phyloP scores from a whole-genome alignment of 2,329 filamentous ascomycete species.

The Penicillium expansum region DNA sequence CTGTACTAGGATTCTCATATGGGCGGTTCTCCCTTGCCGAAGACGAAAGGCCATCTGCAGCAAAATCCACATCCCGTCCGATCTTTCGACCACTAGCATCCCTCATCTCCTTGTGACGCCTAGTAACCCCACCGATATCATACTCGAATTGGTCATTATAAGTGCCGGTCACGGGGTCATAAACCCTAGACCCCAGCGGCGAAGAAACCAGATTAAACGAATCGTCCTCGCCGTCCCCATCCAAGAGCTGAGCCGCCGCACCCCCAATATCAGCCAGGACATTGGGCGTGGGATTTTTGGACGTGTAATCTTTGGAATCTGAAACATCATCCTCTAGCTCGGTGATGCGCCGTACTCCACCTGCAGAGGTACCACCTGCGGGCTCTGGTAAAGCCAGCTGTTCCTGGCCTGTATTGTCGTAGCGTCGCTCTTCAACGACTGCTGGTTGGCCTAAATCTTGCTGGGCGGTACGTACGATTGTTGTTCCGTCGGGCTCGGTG shows the following conservation, averaged over 20 bases:
- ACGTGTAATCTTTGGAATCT: neutral
- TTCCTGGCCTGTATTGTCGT: constrained; percentile 35
- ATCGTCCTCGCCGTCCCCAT: constrained; percentile 10
- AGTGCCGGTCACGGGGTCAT: constrained; percentile 14
- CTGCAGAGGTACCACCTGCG: constrained; percentile 16
- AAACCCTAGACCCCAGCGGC: constrained; percentile 14
- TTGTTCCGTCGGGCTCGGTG: constrained; percentile 34
- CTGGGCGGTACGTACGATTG: constrained; percentile 33
- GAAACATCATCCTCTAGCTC: constrained; percentile 27
- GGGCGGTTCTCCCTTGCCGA: constrained; percentile 9
- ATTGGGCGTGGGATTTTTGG: neutral
- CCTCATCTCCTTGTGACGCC: constrained; percentile 12
- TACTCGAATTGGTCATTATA: constrained; percentile 21
- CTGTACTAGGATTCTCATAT: constrained; percentile 23
- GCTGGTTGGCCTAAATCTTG: constrained; percentile 37
- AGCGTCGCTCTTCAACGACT: constrained; percentile 34
- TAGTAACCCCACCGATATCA: constrained; percentile 10
- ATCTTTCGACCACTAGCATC: constrained; percentile 6
- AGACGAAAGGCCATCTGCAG: constrained; percentile 3
- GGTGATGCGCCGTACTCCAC: constrained; percentile 28
- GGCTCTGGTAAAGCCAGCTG: constrained; percentile 16
- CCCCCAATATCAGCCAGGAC: constrained; percentile 9
- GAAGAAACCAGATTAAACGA: constrained; percentile 10
- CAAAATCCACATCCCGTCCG: constrained; percentile 14
- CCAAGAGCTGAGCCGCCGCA: constrained; percentile 1